Conservation (phyloP, 2,329 filamentous ascomycete genomes). For the Cercospora berteroae region DNA sequence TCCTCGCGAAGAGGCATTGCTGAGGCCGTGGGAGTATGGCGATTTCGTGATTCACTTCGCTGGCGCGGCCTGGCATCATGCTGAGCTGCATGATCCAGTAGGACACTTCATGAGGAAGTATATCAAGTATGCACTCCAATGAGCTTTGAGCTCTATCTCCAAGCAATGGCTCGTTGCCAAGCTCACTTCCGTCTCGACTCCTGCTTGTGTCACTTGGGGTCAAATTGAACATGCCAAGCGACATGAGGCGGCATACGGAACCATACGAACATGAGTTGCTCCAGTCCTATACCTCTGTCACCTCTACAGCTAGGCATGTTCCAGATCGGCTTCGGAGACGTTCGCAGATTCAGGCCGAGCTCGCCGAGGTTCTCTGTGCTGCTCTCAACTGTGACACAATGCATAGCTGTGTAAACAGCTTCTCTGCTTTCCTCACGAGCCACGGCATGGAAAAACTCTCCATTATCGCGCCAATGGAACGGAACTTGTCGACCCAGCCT, state of each 20-base stretch:
- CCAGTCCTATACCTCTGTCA: neutral
- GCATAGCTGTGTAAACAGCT: neutral
- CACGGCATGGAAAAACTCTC: neutral
- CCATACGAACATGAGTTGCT: neutral
- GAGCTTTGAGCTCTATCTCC: neutral
- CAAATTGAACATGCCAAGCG: neutral
- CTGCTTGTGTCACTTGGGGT: neutral
- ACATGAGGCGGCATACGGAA: neutral
- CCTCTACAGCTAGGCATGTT: neutral
- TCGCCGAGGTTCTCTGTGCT: neutral
- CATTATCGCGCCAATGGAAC: neutral
- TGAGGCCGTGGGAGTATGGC: slow-evolving; percentile 9
- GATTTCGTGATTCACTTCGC: slow-evolving; percentile 42
- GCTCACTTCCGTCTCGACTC: neutral
- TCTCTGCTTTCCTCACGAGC: neutral
- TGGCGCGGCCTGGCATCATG: slow-evolving; percentile 43
- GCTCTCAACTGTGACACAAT: neutral
- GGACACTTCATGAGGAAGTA: slow-evolving; percentile 43
- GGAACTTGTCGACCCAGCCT: neutral
- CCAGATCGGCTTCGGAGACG: neutral
- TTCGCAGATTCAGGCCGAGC: neutral
- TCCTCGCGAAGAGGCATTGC: slow-evolving; percentile 16
- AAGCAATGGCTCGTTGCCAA: neutral
- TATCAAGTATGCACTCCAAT: neutral
- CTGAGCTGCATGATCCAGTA: slow-evolving; percentile 38